Base-by-base conservation (phyloP, 1,139 yeast genomes). In the Pichia sp. region DNA sequence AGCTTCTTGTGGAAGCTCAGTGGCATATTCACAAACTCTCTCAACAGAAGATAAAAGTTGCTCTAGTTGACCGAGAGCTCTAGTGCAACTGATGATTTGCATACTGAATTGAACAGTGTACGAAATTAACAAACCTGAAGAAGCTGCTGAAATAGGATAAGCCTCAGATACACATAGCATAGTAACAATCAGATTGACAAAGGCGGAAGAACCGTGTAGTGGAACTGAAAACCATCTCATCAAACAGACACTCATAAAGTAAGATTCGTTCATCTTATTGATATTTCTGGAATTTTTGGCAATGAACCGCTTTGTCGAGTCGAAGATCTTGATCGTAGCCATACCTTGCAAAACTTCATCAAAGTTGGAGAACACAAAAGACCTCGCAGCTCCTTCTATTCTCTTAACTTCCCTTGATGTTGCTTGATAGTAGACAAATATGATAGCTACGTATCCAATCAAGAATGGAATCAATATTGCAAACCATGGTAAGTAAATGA, bases 381-480 rank as follows among this genome's bases (percentile, higher is more conserved):
- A 77, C 52, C 84, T 64, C 50, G 74, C 74, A 24, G 71, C 59
- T 9, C 82, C 77, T 54, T 77, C 84, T 37, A 77, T 56, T 51
- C 84, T 64, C 51, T 77, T 77, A 31, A 77, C 62, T 53, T 77
- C 84, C 53, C 83, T 63, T 2, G 80, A 68, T 3, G 78, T 72
- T 42, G 67, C 72, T 54, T 75, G 82, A 51, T 76, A 77, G 47
- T 57, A 72, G 39, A 64, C 63, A 26, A 74, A 63, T 31, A 67
- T 50, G 11, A 59, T 46, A 21, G 64, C 53, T 41, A 69, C 60
- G 18, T 57, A 35, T 14, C 52, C 27, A 2, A 48, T 46, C 32
- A 69, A 45, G 35, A 66, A 50, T 12, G 72, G 72, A 23, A 72
- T 53, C 8, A 71, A 66, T 33, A 66, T 53, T n/a, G n/a, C n/a